A percentile compares a stretch with the other conserved stretches of the same genome.
These are phyloP conservation scores for Diaporthe destruens DNA, from an alignment of 2,329 filamentous ascomycete genomes.

Conservation along the genomic window DNA sequence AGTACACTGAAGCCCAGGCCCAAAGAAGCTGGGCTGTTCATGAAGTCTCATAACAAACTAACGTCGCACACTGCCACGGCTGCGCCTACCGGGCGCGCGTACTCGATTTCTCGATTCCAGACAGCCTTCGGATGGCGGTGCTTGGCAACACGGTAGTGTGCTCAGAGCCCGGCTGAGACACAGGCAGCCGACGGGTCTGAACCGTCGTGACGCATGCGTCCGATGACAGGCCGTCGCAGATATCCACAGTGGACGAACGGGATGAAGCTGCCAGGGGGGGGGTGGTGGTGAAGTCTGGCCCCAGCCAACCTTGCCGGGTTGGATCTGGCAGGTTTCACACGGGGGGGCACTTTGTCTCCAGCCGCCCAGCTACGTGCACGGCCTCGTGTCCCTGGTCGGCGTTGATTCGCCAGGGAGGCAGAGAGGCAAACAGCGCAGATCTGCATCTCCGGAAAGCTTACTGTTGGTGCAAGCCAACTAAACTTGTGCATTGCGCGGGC, in stretches of 20 bases:
- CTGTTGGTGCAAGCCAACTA: neutral
- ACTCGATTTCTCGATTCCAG: neutral
- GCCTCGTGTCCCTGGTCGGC: neutral
- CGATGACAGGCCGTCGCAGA: conserved; percentile 2
- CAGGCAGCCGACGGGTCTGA: neutral
- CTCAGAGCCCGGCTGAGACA: conserved; percentile 20
- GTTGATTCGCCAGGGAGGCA: neutral
- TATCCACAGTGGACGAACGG: conserved; percentile 17
- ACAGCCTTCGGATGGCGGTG: conserved; percentile 5
- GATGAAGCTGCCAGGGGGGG: neutral
- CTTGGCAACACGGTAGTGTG: neutral
- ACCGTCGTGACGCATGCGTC: neutral
- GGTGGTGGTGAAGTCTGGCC: conserved; percentile 3
- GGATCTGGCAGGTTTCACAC: neutral
- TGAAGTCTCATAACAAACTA: neutral
- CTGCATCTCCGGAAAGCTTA: conserved; percentile 25
- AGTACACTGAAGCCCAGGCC: conserved; percentile 3
- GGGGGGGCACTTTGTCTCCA: neutral
- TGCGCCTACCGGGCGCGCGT: conserved; percentile 16
- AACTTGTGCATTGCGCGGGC: neutral
- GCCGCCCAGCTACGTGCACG: conserved; percentile 1
- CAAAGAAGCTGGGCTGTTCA: neutral
- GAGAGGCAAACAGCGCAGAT: conserved; percentile 22
- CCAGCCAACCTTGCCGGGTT: neutral
- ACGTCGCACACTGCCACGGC: conserved; percentile 19